phyloP scores from a whole-genome alignment of 176 grass and related monocot genomes.

The Panicum miliaceum region DNA sequence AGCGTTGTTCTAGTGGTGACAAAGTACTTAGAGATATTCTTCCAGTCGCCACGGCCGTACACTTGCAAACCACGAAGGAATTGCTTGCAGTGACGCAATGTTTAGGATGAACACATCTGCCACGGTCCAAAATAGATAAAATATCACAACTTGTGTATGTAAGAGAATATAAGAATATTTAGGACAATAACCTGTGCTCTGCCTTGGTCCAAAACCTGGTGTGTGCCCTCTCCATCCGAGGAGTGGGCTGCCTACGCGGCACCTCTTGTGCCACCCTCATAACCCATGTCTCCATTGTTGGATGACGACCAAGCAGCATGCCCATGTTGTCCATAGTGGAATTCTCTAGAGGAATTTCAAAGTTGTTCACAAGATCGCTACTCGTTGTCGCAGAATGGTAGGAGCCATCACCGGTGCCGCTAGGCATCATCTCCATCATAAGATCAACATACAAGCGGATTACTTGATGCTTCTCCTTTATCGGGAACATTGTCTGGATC shows the following conservation, averaged over 20 bases:
- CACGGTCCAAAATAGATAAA: not conserved
- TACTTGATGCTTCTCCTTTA: conserved; percentile 28
- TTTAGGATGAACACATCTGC: too few relatives aligned
- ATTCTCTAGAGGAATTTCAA: not conserved
- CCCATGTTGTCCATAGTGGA: not conserved
- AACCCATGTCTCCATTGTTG: not conserved
- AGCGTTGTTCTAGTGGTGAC: not conserved
- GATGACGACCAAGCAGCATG: not conserved
- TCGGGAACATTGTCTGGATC: conserved; percentile 12
- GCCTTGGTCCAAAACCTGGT: conserved; percentile 8
- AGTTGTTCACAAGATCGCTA: not conserved
- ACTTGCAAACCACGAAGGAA: not conserved
- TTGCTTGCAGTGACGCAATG: not conserved
- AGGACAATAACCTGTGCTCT: conserved; percentile 33
- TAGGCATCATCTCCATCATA: not conserved
- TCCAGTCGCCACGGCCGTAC: conserved; percentile 28
- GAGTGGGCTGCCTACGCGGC: not conserved
- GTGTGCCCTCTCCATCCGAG: not conserved
- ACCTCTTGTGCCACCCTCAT: not conserved
- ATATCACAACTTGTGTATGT: not conserved
- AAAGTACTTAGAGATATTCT: not conserved
- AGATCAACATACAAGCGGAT: conserved; percentile 31
- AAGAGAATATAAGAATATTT: not conserved
- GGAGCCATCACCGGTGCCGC: not conserved
- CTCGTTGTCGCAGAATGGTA: not conserved